Evolutionary conservation across 768 basidiomycete species (phyloP).

Genomic region (Agrocybe praecox): DNA sequence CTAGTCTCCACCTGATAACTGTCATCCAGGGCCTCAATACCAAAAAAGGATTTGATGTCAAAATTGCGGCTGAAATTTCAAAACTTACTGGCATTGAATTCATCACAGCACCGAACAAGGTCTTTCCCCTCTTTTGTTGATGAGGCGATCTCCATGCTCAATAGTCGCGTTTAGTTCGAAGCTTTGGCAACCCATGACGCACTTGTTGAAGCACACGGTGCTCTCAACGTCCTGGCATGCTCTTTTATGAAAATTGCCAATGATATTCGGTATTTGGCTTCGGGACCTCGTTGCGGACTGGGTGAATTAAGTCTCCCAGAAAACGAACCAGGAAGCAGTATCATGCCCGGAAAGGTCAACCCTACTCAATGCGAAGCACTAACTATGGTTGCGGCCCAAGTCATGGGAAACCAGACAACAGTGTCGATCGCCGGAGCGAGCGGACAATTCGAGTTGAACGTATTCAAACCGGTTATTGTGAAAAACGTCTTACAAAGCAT

Average conservation of each 20-base stretch:
- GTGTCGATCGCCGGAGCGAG: conserved; percentile 92
- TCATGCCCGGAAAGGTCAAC: conserved; percentile 99
- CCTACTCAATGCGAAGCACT: conserved; percentile 99
- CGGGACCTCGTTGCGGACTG: conserved; percentile 96
- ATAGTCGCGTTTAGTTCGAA: conserved; percentile 93
- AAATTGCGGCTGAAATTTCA: conserved; percentile 89
- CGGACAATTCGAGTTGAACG: conserved; percentile 99
- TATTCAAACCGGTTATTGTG: conserved; percentile 99
- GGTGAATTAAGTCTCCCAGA: conserved; percentile 95
- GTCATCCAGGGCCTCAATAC: conserved; percentile 87
- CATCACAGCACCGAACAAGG: conserved; percentile 98
- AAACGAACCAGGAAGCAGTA: conserved; percentile 98
- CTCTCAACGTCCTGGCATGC: conserved; percentile 94
- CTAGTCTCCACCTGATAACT: conserved; percentile 5
- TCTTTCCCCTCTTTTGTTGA: conserved; percentile 16
- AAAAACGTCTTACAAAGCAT: conserved; percentile 98
- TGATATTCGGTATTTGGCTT: conserved; percentile 96
- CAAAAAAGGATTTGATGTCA: conserved; percentile 93
- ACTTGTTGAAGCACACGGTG: conserved; percentile 95
- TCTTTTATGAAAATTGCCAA: conserved; percentile 99
- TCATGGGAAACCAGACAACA: conserved; percentile 95
- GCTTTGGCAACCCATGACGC: conserved; percentile 98
- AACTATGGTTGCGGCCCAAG: conserved; percentile 98
- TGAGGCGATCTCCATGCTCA: neutral
- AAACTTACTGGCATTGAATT: conserved; percentile 90